Percentiles rank a stretch among this genome's conserved stretches.
These are phyloP conservation scores for Polygonum maritimum DNA, from an alignment of 148 eudicot species.

Conservation along the genomic window DNA sequence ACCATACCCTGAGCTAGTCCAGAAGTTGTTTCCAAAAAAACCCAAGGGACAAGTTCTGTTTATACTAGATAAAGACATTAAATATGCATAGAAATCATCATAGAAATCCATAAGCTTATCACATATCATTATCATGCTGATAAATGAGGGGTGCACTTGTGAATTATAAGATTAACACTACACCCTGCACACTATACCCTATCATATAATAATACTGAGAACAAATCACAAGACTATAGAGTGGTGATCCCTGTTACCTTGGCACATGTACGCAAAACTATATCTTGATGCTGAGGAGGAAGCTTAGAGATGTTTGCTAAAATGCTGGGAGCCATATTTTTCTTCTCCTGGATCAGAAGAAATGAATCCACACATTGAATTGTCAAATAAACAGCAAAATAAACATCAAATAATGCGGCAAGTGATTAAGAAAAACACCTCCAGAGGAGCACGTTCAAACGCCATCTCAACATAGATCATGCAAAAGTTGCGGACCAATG, in stretches of 20 bases:
- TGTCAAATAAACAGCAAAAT: neutral
- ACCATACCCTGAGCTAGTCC: neutral
- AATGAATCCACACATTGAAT: neutral
- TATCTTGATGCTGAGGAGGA: constrained; percentile 84
- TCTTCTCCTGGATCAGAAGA: constrained; percentile 48
- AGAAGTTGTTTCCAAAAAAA: too few species aligned
- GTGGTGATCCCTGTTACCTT: constrained; percentile 38
- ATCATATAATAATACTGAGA: neutral
- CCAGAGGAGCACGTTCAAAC: constrained; percentile 34
- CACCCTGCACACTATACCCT: neutral
- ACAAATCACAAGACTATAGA: neutral
- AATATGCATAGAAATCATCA: neutral
- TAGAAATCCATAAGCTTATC: neutral
- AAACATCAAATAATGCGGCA: constrained; percentile 43
- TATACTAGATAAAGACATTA: neutral
- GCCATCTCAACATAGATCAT: constrained; percentile 96
- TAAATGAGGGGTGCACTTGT: neutral
- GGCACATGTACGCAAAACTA: constrained; percentile 48
- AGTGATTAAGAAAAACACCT: neutral
- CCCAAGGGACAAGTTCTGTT: neutral
- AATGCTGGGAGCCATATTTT: constrained; percentile 61
- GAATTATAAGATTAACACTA: neutral
- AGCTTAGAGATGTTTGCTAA: constrained; percentile 68
- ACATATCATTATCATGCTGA: neutral
- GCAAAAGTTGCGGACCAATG: constrained; percentile 89